Base-by-base conservation (phyloP, 2,329 filamentous ascomycete species). In the Phoma sp. region DNA sequence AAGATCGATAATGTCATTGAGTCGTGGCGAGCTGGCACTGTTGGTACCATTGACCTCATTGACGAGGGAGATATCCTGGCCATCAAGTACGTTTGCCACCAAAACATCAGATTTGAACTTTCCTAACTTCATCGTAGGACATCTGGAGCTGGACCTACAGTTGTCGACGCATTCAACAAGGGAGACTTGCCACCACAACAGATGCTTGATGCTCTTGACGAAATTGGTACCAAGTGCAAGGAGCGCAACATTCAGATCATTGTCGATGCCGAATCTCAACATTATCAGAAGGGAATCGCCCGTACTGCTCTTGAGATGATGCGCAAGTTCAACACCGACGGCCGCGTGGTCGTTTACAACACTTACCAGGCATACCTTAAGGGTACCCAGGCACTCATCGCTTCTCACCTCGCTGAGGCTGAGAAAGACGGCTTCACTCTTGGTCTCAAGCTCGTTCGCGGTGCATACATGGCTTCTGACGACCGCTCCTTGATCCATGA, bases 321-420 rank as follows among this genome's bases (percentile, higher is more conserved):
- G 83, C 83, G 40, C 78, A 83, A 62, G 85, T 90, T 36, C 68
- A 81, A 81, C 64, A 72, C 68, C 0, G 65, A 76, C 15, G 64
- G 64, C 4, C 54, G 64, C 15, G 76, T 61, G 64, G 84, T 93
- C 45, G 83, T 97, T 54, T 96, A 93, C 76, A 85, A 80, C 66
- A 84, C 83, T 0, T 85, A 85, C 68, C 83, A 86, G 58, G 79
- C 78, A 7, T 86, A 86, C 61, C 78, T 86, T 26, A 83, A 83
- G 65, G 71, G 72, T 29, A 82, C 79, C 0, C 69, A 76, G 0
- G 63, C 59, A 4, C 75, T 73, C 1, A 59, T 85, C 3, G 65
- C 72, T 6, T 59, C 72, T 7, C 81, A 85, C 55, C 73, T 86
- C 20, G 69, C 69, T 0, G 67, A 70, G 0, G 83, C 84, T 0